Conservation (phyloP, 306 rosid species). For the Cicer judaicum region DNA sequence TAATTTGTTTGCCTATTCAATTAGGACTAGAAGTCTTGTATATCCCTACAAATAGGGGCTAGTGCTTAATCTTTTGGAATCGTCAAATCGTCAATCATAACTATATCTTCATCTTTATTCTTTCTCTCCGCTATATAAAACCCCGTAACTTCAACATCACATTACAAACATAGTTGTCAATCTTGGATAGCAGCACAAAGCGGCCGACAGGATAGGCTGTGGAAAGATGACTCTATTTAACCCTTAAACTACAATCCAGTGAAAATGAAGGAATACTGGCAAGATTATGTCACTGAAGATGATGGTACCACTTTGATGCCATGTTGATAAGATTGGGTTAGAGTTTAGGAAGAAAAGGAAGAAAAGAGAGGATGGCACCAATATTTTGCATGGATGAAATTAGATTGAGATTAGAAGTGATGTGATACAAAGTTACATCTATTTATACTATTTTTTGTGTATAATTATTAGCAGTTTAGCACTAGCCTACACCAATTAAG, state of each 20-base stretch:
- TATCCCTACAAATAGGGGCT: no score
- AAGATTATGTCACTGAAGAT: background rate
- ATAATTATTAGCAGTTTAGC: background rate
- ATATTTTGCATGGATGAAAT: background rate
- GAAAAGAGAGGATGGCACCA: background rate
- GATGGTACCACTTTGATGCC: background rate
- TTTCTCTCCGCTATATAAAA: background rate
- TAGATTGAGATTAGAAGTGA: background rate
- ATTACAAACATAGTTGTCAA: background rate
- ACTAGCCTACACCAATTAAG: background rate
- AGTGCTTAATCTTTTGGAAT: background rate
- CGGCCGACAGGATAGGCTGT: no score
- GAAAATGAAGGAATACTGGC: background rate
- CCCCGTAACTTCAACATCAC: background rate
- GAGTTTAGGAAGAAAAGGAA: background rate
- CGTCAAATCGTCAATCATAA: background rate
- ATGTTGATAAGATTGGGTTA: background rate
- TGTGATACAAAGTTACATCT: background rate
- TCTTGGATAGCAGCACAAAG: no score
- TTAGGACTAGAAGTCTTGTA: no score
- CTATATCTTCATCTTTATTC: background rate
- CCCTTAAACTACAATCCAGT: background rate
- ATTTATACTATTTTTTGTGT: background rate
- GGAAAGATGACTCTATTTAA: no score
- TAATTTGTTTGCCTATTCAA: no score